Percentiles rank a stretch among this genome's conserved stretches.
phyloP scores from a whole-genome alignment of 805 yeast genomes.

The Scheffersomyces stipitis region DNA sequence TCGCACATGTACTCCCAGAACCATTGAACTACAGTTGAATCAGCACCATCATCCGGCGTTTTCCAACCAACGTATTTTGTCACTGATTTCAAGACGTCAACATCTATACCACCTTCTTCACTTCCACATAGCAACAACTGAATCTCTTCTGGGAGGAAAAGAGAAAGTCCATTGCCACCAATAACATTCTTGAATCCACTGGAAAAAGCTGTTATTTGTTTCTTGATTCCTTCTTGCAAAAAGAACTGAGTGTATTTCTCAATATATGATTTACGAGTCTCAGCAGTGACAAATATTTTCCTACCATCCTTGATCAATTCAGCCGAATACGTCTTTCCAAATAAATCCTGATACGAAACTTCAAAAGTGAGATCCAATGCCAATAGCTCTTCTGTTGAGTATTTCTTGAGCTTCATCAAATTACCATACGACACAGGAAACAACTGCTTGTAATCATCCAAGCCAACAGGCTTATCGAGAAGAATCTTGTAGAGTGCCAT shows the following conservation, averaged over 20 bases:
- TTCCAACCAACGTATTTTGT: conserved; percentile 74
- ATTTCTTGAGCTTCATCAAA: conserved; percentile 28
- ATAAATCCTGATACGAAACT: conserved; percentile 52
- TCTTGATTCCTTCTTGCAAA: conserved; percentile 52
- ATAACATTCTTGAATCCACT: conserved; percentile 75
- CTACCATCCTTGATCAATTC: conserved; percentile 64
- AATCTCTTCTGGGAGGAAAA: conserved; percentile 81
- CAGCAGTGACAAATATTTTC: conserved; percentile 50
- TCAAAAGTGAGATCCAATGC: conserved; percentile 60
- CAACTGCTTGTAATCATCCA: conserved; percentile 66
- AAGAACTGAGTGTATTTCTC: conserved; percentile 61
- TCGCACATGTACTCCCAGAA: conserved; percentile 79
- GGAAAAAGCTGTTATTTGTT: conserved; percentile 57
- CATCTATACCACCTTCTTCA: conserved; percentile 64
- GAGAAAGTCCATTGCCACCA: conserved; percentile 75
- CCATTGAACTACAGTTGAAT: conserved; percentile 60
- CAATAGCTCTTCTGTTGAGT: conserved; percentile 28
- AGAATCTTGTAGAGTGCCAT: conserved; percentile 73
- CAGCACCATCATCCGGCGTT: conserved; percentile 32
- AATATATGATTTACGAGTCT: conserved; percentile 62
- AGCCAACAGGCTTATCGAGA: conserved; percentile 50
- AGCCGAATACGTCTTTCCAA: conserved; percentile 41
- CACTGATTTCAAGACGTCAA: conserved; percentile 62
- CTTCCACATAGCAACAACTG: conserved; percentile 78
- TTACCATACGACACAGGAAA: conserved; percentile 61